Evolutionary conservation across 495 filamentous ascomycete genomes (phyloP), one percentile per base, ranked within the genome.

Genomic region (Neurospora sp.): DNA sequence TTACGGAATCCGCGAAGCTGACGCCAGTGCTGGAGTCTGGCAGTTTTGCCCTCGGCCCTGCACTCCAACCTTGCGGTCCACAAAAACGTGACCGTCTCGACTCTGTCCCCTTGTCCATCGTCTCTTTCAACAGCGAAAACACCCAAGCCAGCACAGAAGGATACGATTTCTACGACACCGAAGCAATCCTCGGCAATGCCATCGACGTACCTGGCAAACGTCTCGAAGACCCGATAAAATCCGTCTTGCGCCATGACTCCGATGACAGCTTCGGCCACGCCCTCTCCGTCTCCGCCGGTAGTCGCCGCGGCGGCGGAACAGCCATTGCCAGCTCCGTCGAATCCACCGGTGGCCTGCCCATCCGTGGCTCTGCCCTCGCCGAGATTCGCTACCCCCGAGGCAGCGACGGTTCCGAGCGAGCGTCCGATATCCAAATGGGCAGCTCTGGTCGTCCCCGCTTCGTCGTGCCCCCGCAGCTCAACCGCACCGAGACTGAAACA

Each of bases 201-300:
- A 82, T 87, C 65, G 83, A 86, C 41, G 81, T 85, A 44, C 80
- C 80, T 9, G 75, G 80, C 20, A 82, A 84, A 27, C 80, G 83
- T 0, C 80, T 82, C 0, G 22, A 31, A 61, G 10, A 22, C 22
- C 22, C 20, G 11, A 31, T 22, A 61, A 61, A 22, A 16, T 14
- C 53, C 7, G 85, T 89, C 22, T 77, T 86, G 31, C 86, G 91
- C 27, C 90, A 91, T 68, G 90, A 94, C 74, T 96, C 93, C 2
- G 87, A 90, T 31, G 93, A 95, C 73, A 94, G 92, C 75, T 93
- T 93, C 75, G 73, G 75, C 11, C 88, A 91, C 40, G 89, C 96
- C 84, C 93, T 96, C 78, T 94, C 91, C n/a, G 87, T 90, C 9
- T 94, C 92, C 3, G 89, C 89, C 14, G 88, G 90, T 20, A 89